phyloP scores from a whole-genome alignment of 2,329 filamentous ascomycete species.

The Trichophyton verrucosum region DNA sequence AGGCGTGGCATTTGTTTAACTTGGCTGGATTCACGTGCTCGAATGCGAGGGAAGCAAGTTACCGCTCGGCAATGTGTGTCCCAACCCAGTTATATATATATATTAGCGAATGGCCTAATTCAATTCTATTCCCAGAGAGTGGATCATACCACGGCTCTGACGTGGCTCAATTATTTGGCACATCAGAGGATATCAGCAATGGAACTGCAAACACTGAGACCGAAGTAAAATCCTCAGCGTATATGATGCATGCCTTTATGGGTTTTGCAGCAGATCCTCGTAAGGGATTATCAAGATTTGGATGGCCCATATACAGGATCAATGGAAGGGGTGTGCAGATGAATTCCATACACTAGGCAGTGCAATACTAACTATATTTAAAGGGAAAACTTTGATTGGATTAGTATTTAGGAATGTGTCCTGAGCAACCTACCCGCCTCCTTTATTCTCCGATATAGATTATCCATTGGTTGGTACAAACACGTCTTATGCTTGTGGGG shows the following conservation, averaged over 20 bases:
- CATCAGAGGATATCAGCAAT: conserved; percentile 17
- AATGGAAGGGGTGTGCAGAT: background rate
- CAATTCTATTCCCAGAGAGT: conserved; percentile 13
- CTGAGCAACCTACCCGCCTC: background rate
- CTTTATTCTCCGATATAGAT: background rate
- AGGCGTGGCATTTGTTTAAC: conserved; percentile 13
- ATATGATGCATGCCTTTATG: conserved; percentile 18
- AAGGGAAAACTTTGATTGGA: background rate
- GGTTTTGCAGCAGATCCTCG: conserved; percentile 23
- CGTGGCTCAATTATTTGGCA: conserved; percentile 23
- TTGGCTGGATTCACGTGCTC: conserved; percentile 19
- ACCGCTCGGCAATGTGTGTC: conserved; percentile 13
- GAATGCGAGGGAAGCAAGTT: conserved; percentile 11
- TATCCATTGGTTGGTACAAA: background rate
- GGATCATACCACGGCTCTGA: conserved; percentile 18
- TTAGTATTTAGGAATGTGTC: background rate
- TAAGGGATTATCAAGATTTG: conserved; percentile 16
- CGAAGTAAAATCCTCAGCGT: conserved; percentile 35
- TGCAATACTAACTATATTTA: background rate
- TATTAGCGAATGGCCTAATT: conserved; percentile 20
- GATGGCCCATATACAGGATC: background rate
- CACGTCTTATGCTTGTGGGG: background rate
- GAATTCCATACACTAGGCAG: background rate
- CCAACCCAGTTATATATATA: conserved; percentile 21
- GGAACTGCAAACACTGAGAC: conserved; percentile 47